Evolutionary conservation across 1,284 basidiomycete genomes (phyloP).

Genomic region (Boletus mariae): DNA sequence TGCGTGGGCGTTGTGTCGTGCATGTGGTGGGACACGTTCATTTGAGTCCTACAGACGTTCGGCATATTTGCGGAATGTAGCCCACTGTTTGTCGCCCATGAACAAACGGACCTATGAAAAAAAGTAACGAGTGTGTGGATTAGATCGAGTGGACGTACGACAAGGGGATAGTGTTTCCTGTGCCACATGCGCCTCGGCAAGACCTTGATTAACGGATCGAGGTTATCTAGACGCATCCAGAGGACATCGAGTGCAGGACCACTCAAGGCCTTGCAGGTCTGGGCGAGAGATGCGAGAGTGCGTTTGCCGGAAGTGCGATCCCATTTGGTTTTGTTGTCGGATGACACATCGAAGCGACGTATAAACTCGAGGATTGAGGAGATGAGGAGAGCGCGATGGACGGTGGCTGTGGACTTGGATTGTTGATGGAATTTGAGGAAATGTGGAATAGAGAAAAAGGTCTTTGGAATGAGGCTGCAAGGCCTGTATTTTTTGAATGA

Average conservation of each 20-base stretch:
- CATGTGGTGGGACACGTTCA: too few relatives aligned
- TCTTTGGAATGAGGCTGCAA: neutral
- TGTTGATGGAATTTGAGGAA: neutral
- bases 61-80: too few relatives aligned
- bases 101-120: too few relatives aligned
- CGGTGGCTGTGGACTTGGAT: neutral
- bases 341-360: constrained; percentile 19
- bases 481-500: neutral
- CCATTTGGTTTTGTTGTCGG: constrained; percentile 15
- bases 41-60: too few relatives aligned
- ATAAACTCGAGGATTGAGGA: constrained; percentile 22
- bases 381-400: constrained; percentile 23
- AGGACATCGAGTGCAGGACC: constrained; percentile 22
- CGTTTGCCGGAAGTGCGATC: constrained; percentile 19
- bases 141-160: neutral
- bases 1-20: too few relatives aligned
- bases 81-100: too few relatives aligned
- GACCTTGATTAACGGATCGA: constrained; percentile 16
- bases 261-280: constrained; percentile 25
- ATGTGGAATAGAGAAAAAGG: neutral
- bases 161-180: neutral
- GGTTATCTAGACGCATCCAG: constrained; percentile 25
- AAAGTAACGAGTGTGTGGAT: too few relatives aligned
- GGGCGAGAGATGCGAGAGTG: constrained; percentile 24
- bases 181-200: neutral